These are phyloP conservation scores for Aschersonia sp. DNA, from an alignment of 2,329 filamentous ascomycete species.

Conservation along the genomic window DNA sequence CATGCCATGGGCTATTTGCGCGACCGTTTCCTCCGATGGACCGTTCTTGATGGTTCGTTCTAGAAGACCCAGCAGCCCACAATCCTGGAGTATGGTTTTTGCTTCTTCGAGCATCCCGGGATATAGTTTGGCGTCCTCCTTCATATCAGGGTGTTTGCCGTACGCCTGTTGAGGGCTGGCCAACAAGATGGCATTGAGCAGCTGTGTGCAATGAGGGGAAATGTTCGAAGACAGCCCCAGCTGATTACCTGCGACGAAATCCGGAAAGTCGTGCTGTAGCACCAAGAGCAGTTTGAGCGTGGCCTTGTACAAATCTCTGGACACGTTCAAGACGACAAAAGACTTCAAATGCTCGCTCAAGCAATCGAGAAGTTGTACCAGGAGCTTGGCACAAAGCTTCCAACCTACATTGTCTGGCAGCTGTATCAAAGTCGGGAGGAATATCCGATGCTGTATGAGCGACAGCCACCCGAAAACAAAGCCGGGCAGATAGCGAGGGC, in stretches of 20 bases:
- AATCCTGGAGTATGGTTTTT: slow-evolving; percentile 34
- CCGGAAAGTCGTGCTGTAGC: slow-evolving; percentile 85
- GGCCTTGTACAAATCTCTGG: slow-evolving; percentile 74
- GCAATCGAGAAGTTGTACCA: slow-evolving; percentile 58
- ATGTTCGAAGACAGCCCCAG: slow-evolving; percentile 68
- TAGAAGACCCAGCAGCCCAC: slow-evolving; percentile 43
- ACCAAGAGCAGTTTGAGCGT: slow-evolving; percentile 71
- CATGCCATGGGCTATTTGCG: slow-evolving; percentile 62
- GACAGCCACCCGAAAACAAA: slow-evolving; percentile 79
- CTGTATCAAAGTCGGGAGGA: slow-evolving; percentile 65
- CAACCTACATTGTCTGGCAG: slow-evolving; percentile 58
- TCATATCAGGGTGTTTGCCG: slow-evolving; percentile 51
- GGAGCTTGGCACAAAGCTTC: slow-evolving; percentile 57
- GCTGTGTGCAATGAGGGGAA: slow-evolving; percentile 69
- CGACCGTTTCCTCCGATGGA: slow-evolving; percentile 56
- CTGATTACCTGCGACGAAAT: slow-evolving; percentile 82
- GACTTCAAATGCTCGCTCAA: slow-evolving; percentile 69
- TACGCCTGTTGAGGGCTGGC: slow-evolving; percentile 58
- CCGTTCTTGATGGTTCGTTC: slow-evolving; percentile 45
- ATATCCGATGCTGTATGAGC: slow-evolving; percentile 70
- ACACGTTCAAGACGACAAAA: slow-evolving; percentile 49
- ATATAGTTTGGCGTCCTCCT: slow-evolving; percentile 58
- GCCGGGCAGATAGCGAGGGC: slow-evolving; percentile 62
- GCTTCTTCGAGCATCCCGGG: slow-evolving; percentile 53
- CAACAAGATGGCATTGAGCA: slow-evolving; percentile 77